Base-by-base conservation (phyloP, 106 monocot genomes). In the Narthecium ossifragum region DNA sequence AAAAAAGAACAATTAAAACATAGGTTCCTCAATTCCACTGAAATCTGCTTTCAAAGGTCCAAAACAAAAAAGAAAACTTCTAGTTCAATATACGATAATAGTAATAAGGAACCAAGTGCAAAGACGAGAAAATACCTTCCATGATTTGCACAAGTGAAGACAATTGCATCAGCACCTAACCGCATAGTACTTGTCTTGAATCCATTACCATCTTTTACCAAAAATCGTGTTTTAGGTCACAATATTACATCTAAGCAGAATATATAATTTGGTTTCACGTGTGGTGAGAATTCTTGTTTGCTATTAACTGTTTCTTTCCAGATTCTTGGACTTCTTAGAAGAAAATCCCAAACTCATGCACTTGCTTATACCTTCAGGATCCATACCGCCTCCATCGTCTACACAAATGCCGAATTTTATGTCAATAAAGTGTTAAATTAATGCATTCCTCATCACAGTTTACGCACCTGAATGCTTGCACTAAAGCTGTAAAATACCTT, bases 331-430 rank as follows among this genome's bases (percentile, higher is more conserved):
- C 46, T 60, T 85, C 77, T 93, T 93, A 26, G 79, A 74, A 67
- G 93, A 93, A 60, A 93, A 93, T 2, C 93, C 93, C 49, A 93
- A 62, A 60, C 93, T 93, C 85, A 93, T 93, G 67, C 93, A 93
- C 34, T 57, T 72, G 14, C 93, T 54, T 15, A 93, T 67, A 31
- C 88, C 85, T 64, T 82, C 79, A 51, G 93, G 85, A 61, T 82
- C 82, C 93, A 93, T 93, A 26, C 93, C 93, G 6, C 88, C 88
- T 61, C 93, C 93, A 80, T 93, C 88, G 75, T 93, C 93, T 87
- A 45, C 52, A 77, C 60, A 40, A 43, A 23, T 31, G 26, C 23
- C 64, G 22, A 14, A 45, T 3, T 38, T 60, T 55, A 36, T 51
- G 32, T 26, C 49, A 48, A 21, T 26, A 31, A 59, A 52, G 5